These are phyloP conservation scores for Phaseolus lunatus DNA, from an alignment of 306 rosid genomes.

Conservation along the genomic window DNA sequence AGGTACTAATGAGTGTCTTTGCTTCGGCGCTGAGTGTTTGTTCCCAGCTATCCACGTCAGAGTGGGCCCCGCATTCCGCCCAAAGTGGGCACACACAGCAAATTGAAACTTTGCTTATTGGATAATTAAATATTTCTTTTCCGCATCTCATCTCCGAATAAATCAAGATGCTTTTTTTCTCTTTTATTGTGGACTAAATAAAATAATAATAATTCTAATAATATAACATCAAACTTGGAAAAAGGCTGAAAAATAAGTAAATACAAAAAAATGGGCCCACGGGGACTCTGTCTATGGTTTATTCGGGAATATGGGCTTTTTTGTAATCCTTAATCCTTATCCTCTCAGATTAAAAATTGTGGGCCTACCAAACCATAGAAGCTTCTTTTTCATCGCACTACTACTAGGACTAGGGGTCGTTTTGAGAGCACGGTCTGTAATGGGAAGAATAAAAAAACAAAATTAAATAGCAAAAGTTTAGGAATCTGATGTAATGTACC, in stretches of 20 bases:
- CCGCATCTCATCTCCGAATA: conserved; percentile 1
- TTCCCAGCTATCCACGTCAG: conserved; percentile 57
- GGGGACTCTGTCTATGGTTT: conserved; percentile 31
- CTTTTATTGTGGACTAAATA: background rate
- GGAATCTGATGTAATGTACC: background rate
- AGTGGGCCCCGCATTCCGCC: conserved; percentile 28
- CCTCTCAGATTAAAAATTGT: conserved; percentile 35
- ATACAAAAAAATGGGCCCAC: conserved; percentile 34
- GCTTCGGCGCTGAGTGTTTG: conserved; percentile 53
- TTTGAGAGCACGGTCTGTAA: background rate
- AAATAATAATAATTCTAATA: too few species aligned
- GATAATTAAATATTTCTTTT: conserved; percentile 24
- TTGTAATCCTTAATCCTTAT: conserved; percentile 42
- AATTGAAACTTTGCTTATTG: conserved; percentile 26
- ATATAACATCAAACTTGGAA: background rate
- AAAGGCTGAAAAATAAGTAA: background rate
- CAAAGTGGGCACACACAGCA: conserved; percentile 43
- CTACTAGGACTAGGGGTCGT: background rate
- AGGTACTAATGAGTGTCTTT: conserved; percentile 46
- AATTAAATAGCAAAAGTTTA: background rate
- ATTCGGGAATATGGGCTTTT: conserved; percentile 47
- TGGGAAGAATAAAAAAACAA: background rate
- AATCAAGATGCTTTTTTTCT: conserved; percentile 36
- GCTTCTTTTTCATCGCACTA: conserved; percentile 30
- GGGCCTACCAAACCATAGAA: conserved; percentile 41